Conservation (phyloP, 2,329 filamentous ascomycete species). For the Clonostachys rosea region DNA sequence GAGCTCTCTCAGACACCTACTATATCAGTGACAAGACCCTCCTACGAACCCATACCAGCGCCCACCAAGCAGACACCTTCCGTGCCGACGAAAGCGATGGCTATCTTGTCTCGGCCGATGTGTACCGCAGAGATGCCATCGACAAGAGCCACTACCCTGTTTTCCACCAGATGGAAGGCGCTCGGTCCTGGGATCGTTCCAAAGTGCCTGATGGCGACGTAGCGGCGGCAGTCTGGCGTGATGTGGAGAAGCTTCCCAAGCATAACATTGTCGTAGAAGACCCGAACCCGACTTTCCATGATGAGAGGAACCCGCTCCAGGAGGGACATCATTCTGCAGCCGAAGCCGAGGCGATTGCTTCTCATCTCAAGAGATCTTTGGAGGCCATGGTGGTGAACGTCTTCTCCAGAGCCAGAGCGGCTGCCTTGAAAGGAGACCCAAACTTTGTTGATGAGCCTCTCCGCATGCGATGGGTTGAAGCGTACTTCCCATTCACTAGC, state of each 20-base stretch:
- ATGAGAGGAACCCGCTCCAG: constrained; percentile 81
- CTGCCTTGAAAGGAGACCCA: constrained; percentile 48
- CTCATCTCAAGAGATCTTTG: constrained; percentile 83
- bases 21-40: constrained; percentile 85
- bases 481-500: constrained; percentile 95
- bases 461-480: constrained; percentile 88
- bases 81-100: constrained; percentile 67
- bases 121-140: constrained; percentile 92
- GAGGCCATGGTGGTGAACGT: constrained; percentile 89
- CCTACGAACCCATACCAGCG: constrained; percentile 88
- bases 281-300: constrained; percentile 71
- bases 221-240: constrained; percentile 61
- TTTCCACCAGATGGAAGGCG: constrained; percentile 99
- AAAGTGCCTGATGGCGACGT: constrained; percentile 54
- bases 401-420: constrained; percentile 72
- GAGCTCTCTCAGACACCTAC: constrained; percentile 87
- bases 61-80: constrained; percentile 85
- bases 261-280: constrained; percentile 80
- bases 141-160: constrained; percentile 94
- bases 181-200: constrained; percentile 77
- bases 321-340: constrained; percentile 61
- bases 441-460: constrained; percentile 63
- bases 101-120: constrained; percentile 89
- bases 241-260: constrained; percentile 66
- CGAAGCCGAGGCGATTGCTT: constrained; percentile 77